Base-by-base conservation (phyloP, 352 stramenopile genomes). In the Phytophthora ramorum region DNA sequence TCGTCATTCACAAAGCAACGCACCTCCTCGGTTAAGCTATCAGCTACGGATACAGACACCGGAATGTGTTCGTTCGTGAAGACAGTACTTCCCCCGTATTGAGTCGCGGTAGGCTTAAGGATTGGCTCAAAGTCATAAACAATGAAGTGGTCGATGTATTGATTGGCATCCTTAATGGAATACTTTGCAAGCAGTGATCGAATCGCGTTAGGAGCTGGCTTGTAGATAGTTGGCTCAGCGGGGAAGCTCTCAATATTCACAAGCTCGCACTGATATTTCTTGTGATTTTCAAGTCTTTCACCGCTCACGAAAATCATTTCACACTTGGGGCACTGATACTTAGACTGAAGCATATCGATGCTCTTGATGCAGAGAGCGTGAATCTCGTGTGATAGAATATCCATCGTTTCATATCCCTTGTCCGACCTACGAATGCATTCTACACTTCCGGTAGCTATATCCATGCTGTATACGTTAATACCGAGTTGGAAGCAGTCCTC, bases 131-230 rank as follows among this genome's bases (percentile, higher is more conserved):
- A 54, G 28, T 54, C 47, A 43, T 59, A 67, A 1, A 66, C 56
- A n/a, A 72, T 59, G 43, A 67, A 72, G 35, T 67, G 64, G 16
- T 72, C 64, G 9, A 49, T 49, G 37, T 56, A 67, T 7, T 51
- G 64, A 0, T 52, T 28, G 4, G 61, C 26, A 45, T 60, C 22
- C 32, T 63, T 54, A 1, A 49, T 50, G 7, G 20, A 32, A 22
- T 63, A 64, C 22, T 55, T 51, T 1, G 43, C 57, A 16, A 44
- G 47, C 28, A 54, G 28, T 12, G 28, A 34, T 34, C 28, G 28
- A 10, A 53, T 46, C n/a, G 40, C 17, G 34, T 40, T 34, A 0
- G 5, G 28, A 34, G 28, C 28, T 12, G 28, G 28, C 1, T 34
- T 34, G 28, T 34, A 34, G 28, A 34, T 34, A 34, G 28, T 34